Evolutionary conservation across 1,139 yeast species (phyloP).

Genomic region (Nakaseomyces delphensis): DNA sequence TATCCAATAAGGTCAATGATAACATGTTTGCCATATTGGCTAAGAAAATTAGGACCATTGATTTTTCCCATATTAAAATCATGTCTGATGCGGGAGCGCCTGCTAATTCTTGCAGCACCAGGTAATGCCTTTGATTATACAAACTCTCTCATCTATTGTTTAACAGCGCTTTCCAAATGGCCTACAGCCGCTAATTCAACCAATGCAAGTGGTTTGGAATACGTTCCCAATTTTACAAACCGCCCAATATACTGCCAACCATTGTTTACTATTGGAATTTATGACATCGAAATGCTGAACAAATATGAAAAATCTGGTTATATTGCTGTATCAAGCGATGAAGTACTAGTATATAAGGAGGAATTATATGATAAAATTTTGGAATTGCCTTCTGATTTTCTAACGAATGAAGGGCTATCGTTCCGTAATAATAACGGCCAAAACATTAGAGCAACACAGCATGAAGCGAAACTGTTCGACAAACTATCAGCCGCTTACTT

Average conservation of each 20-base stretch:
- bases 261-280: conserved; percentile 55
- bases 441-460: conserved; percentile 33
- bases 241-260: conserved; percentile 36
- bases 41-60: conserved; percentile 54
- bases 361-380: conserved; percentile 49
- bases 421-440: conserved; percentile 17
- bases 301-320: conserved; percentile 32
- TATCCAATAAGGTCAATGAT: conserved; percentile 17
- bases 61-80: conserved; percentile 65
- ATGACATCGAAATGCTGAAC: conserved; percentile 17
- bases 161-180: conserved; percentile 19
- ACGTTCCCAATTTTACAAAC: conserved; percentile 10
- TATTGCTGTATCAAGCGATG: conserved; percentile 67
- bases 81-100: conserved; percentile 51
- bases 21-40: conserved; percentile 24
- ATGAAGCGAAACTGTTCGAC: conserved; percentile 28
- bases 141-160: conserved; percentile 42
- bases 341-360: conserved; percentile 48
- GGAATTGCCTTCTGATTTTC: conserved; percentile 31
- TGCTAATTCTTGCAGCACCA: conserved; percentile 46
- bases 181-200: neutral
- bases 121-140: conserved; percentile 35
- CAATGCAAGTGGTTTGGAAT: neutral
- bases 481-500: conserved; percentile 13
- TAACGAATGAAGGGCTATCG: conserved; percentile 23